These are phyloP conservation scores for Fonsecaea multimorphosa DNA, from an alignment of 2,329 filamentous ascomycete species.

Conservation along the genomic window DNA sequence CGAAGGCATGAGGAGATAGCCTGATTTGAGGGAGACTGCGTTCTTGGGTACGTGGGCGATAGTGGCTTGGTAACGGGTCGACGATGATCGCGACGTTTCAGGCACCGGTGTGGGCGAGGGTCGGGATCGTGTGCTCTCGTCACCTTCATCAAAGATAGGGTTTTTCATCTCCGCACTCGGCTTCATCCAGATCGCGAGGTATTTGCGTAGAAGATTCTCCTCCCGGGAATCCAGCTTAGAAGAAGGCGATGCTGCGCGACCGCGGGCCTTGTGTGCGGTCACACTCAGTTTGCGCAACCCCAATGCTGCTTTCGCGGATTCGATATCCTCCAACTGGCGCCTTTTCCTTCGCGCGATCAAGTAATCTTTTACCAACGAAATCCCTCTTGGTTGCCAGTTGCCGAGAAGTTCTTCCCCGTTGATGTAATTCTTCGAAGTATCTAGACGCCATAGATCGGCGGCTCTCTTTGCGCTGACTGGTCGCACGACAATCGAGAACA, in stretches of 20 bases:
- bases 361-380: slow-evolving; percentile 89
- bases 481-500: slow-evolving; percentile 85
- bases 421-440: slow-evolving; percentile 91
- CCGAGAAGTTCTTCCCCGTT: slow-evolving; percentile 89
- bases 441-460: slow-evolving; percentile 94
- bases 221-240: slow-evolving; percentile 26
- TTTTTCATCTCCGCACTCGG: slow-evolving; percentile 47
- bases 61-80: slow-evolving; percentile 73
- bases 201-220: slow-evolving; percentile 52
- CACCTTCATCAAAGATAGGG: slow-evolving; percentile 51
- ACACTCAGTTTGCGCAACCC: slow-evolving; percentile 48
- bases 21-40: slow-evolving; percentile 78
- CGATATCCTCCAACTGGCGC: slow-evolving; percentile 77
- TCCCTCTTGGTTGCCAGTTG: slow-evolving; percentile 85
- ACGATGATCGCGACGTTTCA: slow-evolving; percentile 46
- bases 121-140: slow-evolving; percentile 51
- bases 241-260: slow-evolving; percentile 31
- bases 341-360: slow-evolving; percentile 76
- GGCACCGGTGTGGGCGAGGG: slow-evolving; percentile 30
- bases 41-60: slow-evolving; percentile 83
- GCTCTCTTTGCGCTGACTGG: slow-evolving; percentile 89
- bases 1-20: slow-evolving; percentile 85
- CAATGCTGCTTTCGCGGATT: slow-evolving; percentile 61
- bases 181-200: slow-evolving; percentile 38
- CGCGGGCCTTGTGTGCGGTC: slow-evolving; percentile 20